Evolutionary conservation across 768 basidiomycete genomes (phyloP), one percentile per base, ranked within the genome.

Genomic region (Baorangia bicolor): DNA sequence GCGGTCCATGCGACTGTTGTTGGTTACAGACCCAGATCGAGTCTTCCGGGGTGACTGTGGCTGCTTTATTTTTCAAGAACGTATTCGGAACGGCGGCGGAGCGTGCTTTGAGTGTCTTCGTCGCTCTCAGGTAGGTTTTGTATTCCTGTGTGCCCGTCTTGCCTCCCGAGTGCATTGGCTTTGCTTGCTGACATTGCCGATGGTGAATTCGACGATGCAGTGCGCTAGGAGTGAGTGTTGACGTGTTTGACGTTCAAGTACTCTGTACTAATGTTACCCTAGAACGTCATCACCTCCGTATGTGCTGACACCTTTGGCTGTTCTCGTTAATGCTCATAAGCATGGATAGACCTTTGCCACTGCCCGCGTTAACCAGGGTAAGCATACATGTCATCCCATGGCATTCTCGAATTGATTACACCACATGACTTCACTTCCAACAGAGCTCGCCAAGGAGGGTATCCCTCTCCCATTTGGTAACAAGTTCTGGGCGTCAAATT

Each of bases 371-470:
- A 84, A 83, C 53, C 83, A 84, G 72, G 77, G 78, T 74, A n/a
- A 25, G 48, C 0, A 34, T 14, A 21, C 31, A 9, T 20, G 0
- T 12, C 13, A 3, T 37, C 3, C 8, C 4, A 6, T 20, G 13
- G 10, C 2, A 3, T 35, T 18, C 42, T 35, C 14, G 3, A 9
- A 13, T 30, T 10, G 13, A 35, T 31, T 5, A 18, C 2, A 20
- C 27, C 1, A 11, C 18, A 0, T 23, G 11, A 18, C 12, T 27
- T 33, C n/a, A 9, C 21, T 38, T 14, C 8, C 8, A 9, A 31
- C 50, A 79, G 83, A 85, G 49, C 77, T 85, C 5, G 83, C 83
- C 5, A 85, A 85, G 56, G 83, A 83, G 62, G 83, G 83, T 1
- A 71, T 85, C n/a, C 83, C 82, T 12, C 74, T 85, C 0, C 82